A percentile compares a stretch with the other conserved stretches of the same genome.
Conservation (phyloP, 2,329 filamentous ascomycete species). For the Calonectria crousiana region DNA sequence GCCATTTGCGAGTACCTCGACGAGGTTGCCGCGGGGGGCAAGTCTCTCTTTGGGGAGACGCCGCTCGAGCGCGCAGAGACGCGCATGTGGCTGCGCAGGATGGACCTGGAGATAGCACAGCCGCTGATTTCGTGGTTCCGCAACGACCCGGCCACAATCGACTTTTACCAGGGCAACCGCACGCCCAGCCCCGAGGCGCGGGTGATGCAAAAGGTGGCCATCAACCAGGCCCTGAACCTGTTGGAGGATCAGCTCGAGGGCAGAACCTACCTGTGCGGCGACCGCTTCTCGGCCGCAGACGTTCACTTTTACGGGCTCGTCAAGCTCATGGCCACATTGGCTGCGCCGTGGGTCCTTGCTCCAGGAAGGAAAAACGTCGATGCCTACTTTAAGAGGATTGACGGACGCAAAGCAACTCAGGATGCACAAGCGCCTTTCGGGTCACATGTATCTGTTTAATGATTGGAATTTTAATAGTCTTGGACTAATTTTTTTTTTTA, state of each 20-base stretch:
- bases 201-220: not conserved
- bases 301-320: not conserved
- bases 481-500: too few relatives aligned
- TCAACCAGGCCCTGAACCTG: not conserved
- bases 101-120: not conserved
- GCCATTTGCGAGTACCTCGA: not conserved
- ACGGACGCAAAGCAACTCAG: not conserved
- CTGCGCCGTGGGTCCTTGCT: not conserved
- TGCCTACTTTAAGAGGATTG: not conserved
- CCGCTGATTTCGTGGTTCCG: not conserved
- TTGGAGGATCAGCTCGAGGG: not conserved
- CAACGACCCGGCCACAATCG: not conserved
- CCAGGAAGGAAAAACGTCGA: not conserved
- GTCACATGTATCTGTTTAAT: not conserved
- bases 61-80: not conserved
- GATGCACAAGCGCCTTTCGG: not conserved
- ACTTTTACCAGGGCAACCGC: conserved; percentile 3
- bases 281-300: not conserved
- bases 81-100: not conserved
- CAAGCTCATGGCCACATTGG: not conserved
- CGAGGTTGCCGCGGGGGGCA: not conserved
- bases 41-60: not conserved
- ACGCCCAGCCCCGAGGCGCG: not conserved
- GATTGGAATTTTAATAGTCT: not conserved
- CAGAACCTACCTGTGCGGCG: not conserved